Percentiles rank a stretch among this genome's conserved stretches.
Evolutionary conservation across 306 rosid species (phyloP).

Genomic region (Cicer chorassanicum): DNA sequence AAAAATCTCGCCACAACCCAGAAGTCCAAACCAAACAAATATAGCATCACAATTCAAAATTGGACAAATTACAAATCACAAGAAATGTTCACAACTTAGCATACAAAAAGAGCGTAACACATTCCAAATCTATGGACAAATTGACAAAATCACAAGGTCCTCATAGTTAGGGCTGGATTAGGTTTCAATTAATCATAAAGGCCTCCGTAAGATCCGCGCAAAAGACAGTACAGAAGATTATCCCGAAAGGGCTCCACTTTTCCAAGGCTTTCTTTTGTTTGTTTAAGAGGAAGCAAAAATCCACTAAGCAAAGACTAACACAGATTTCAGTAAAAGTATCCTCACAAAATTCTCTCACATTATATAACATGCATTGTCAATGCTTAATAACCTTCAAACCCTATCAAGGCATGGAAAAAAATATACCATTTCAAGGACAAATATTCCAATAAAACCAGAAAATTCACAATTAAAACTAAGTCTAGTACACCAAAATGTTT

Average conservation of each 20-base stretch:
- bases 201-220: too few species aligned
- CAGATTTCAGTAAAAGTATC: neutral
- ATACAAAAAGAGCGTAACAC: neutral
- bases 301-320: neutral
- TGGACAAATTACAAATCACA: neutral
- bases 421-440: neutral
- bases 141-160: neutral
- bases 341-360: neutral
- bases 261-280: neutral
- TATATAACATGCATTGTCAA: neutral
- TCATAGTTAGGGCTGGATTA: slow-evolving; percentile 7
- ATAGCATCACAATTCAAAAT: neutral
- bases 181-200: neutral
- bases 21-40: neutral
- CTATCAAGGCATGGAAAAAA: neutral
- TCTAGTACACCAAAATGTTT: neutral
- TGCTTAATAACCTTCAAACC: neutral
- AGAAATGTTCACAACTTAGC: neutral
- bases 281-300: neutral
- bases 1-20: neutral
- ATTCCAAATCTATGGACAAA: neutral
- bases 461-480: neutral
- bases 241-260: neutral
- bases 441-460: neutral
- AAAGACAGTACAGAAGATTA: neutral